Evolutionary conservation across 2,329 filamentous ascomycete species (phyloP).

Genomic region (Macrophomina phaseolina): DNA sequence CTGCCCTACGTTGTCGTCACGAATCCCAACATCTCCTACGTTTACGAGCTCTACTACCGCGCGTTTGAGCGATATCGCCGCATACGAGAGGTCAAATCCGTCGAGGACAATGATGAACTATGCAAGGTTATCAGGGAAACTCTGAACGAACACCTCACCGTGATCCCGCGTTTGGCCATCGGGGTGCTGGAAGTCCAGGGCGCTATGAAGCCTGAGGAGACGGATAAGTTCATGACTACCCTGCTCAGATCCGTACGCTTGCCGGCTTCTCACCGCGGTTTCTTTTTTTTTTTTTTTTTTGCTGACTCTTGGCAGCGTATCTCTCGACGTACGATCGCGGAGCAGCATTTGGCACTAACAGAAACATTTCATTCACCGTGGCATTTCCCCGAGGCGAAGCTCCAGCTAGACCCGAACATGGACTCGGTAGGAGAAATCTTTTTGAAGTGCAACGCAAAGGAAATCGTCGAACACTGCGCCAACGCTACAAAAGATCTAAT

Average conservation of each 20-base stretch:
- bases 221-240: conserved; percentile 95
- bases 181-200: conserved; percentile 89
- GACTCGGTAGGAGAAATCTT: conserved; percentile 97
- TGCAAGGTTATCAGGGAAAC: conserved; percentile 81
- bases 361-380: conserved; percentile 91
- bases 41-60: conserved; percentile 95
- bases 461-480: conserved; percentile 85
- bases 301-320: conserved; percentile 68
- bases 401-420: conserved; percentile 63
- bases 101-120: conserved; percentile 88
- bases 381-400: conserved; percentile 81
- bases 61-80: conserved; percentile 93
- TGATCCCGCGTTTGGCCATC: conserved; percentile 94
- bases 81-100: conserved; percentile 78
- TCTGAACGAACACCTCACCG: conserved; percentile 84
- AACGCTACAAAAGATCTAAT: conserved; percentile 76
- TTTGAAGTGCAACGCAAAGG: conserved; percentile 86
- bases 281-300: neutral
- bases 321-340: conserved; percentile 92
- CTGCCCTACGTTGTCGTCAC: conserved; percentile 94
- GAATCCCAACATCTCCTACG: conserved; percentile 91
- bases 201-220: conserved; percentile 77
- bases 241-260: conserved; percentile 76
- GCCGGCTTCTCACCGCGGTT: neutral
- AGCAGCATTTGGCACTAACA: conserved; percentile 93